Evolutionary conservation across 495 filamentous ascomycete genomes (phyloP), one percentile per base, ranked within the genome.

Genomic region (Melanomma pulvis-pyrius): DNA sequence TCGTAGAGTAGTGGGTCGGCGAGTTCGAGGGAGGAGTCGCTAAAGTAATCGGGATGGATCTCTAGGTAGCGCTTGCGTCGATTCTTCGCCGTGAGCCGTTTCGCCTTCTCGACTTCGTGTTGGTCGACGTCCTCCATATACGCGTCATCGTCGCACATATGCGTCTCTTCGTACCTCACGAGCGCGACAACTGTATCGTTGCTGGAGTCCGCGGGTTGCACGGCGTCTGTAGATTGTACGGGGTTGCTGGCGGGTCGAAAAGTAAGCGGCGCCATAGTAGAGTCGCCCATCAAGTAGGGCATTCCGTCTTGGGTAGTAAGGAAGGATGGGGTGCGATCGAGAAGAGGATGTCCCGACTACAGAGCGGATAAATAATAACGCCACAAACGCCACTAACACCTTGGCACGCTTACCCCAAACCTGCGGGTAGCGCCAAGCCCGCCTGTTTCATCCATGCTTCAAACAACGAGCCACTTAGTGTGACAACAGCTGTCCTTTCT

Each of bases 1-100:
- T 93, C 90, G 78, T 96, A 92, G 47, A 92, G 82, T 24, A 93
- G 79, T 0, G 91, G 90, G 75, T 92, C 90, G 89, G 78, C 53
- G 67, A 66, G 59, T 46, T 56, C 61, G 41, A 64, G 59, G 46
- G 59, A 54, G 59, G 84, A 76, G 73, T 81, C 52, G 32, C 22
- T 79, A 74, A 87, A 88, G 77, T 90, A 90, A 61, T 86, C 83
- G 49, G 85, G 84, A 68, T 88, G 82, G 22, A 77, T 71, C 61
- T 88, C 86, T 55, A 90, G 78, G 67, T 87, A 90, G 63, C 81
- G 81, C 72, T 86, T 87, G 41, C 87, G 82, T 57, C 87, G 79
- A 71, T 89, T 90, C 75, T 86, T 88, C 21, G 81, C 70, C 30
- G 73, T 71, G 48, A 86, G 49, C 11, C 48, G 17, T 32, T 49